Percentiles rank a stretch among this genome's conserved stretches.
These are phyloP conservation scores for Aspergillus quadrilineatus DNA, from an alignment of 2,329 filamentous ascomycete genomes.

Conservation along the genomic window DNA sequence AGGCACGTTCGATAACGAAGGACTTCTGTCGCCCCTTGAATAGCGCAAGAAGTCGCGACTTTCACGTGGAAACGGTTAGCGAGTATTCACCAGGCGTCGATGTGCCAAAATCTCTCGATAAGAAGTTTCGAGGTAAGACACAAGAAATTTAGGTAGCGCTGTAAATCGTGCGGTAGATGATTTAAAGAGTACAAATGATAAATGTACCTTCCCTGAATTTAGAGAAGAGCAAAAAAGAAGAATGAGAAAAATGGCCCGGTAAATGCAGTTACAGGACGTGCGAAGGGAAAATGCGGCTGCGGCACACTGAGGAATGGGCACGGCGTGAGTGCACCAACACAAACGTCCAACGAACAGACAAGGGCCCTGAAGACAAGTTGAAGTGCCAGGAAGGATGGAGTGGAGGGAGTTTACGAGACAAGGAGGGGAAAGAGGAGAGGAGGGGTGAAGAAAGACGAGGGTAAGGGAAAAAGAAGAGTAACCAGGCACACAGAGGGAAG, in stretches of 20 bases:
- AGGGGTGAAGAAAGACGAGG: constrained; percentile 17
- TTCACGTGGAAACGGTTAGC: constrained; percentile 26
- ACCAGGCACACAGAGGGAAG: constrained; percentile 11
- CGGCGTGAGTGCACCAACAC: constrained; percentile 25
- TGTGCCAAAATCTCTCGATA: constrained; percentile 14
- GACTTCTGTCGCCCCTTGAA: constrained; percentile 23
- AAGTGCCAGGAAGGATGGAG: constrained; percentile 21
- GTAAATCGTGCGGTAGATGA: constrained; percentile 22
- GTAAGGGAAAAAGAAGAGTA: constrained; percentile 16
- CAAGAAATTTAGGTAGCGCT: constrained; percentile 15
- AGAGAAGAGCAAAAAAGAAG: constrained; percentile 13
- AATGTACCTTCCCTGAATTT: constrained; percentile 21
- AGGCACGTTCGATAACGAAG: constrained; percentile 10
- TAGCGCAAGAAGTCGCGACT: constrained; percentile 26
- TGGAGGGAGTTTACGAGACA: constrained; percentile 24
- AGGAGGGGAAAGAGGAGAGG: constrained; percentile 21
- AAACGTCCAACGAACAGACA: constrained; percentile 19
- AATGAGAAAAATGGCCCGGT: constrained; percentile 21
- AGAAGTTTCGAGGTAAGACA: constrained; percentile 14
- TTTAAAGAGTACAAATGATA: constrained; percentile 22
- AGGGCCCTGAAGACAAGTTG: constrained; percentile 14
- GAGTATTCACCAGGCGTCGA: constrained; percentile 3
- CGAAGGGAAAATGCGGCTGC: constrained; percentile 22
- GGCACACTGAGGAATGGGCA: constrained; percentile 24
- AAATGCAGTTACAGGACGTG: constrained; percentile 19